phyloP scores from a whole-genome alignment of 768 basidiomycete species.

The Tulasnella sp. region DNA sequence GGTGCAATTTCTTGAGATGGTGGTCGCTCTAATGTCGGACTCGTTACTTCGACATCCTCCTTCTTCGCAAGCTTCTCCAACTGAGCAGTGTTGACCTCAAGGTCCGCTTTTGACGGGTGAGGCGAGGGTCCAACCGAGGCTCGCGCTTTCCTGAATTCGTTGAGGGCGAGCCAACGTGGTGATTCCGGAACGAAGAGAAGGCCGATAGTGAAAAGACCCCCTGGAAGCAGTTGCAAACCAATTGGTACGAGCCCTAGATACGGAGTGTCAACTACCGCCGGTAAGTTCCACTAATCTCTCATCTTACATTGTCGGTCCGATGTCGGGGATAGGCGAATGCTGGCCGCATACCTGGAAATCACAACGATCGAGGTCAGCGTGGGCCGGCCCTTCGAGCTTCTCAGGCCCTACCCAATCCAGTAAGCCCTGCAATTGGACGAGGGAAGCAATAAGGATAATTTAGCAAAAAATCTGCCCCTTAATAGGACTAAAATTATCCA shows the following conservation, averaged over 20 bases:
- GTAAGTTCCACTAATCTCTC: neutral
- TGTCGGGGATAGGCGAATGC: conserved; percentile 23
- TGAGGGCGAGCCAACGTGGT: conserved; percentile 23
- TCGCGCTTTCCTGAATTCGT: conserved; percentile 21
- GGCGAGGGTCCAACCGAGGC: neutral
- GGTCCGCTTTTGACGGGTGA: neutral
- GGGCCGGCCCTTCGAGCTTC: neutral
- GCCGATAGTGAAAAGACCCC: conserved; percentile 27
- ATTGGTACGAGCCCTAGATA: conserved; percentile 27
- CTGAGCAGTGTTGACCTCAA: neutral
- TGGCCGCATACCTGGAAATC: conserved; percentile 33
- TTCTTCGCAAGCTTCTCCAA: neutral
- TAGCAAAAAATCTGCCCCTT: neutral
- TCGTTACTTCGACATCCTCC: neutral
- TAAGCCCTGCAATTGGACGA: conserved; percentile 17
- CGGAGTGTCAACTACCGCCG: neutral
- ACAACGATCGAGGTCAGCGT: conserved; percentile 16
- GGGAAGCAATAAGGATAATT: neutral
- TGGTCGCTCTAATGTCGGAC: neutral
- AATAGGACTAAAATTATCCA: neutral
- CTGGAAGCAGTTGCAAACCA: conserved; percentile 29
- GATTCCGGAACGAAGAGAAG: conserved; percentile 31
- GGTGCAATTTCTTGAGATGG: too few relatives aligned
- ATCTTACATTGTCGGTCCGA: conserved; percentile 22
- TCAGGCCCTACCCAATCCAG: conserved; percentile 31